These are phyloP conservation scores for Peziza echinospora DNA, from an alignment of 495 filamentous ascomycete genomes.

Conservation along the genomic window DNA sequence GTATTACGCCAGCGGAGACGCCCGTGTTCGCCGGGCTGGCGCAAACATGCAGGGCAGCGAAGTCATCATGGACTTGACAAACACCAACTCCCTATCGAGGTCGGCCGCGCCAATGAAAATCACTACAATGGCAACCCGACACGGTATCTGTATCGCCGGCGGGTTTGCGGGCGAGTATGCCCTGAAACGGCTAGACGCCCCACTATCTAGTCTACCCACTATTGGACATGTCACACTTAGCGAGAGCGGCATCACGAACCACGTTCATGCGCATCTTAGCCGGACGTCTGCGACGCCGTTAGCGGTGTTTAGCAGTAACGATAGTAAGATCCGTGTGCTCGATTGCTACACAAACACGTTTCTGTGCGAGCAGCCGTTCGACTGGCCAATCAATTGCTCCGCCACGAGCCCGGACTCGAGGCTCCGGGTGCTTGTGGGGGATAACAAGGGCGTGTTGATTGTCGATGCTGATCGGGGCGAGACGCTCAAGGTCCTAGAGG, in stretches of 20 bases:
- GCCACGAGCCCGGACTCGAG: constrained; percentile 58
- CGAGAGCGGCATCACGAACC: constrained; percentile 64
- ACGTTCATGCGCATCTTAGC: constrained; percentile 46
- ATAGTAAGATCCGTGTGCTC: constrained; percentile 50
- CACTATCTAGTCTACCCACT: constrained; percentile 25
- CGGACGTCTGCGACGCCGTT: constrained; percentile 39
- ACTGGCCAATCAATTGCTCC: constrained; percentile 63
- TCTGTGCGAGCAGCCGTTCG: constrained; percentile 35
- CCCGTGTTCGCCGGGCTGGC: constrained; percentile 34
- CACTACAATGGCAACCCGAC: constrained; percentile 46
- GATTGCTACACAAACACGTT: constrained; percentile 50
- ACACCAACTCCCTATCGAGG: constrained; percentile 28
- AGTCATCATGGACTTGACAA: constrained; percentile 33
- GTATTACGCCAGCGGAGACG: constrained; percentile 44
- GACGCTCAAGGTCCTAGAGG: constrained; percentile 33
- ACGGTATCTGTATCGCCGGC: constrained; percentile 54
- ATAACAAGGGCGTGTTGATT: constrained; percentile 35
- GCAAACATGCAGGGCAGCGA: constrained; percentile 24
- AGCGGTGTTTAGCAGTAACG: constrained; percentile 69
- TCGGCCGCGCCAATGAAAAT: constrained; percentile 27
- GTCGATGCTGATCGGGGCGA: constrained; percentile 42
- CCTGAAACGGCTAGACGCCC: constrained; percentile 33
- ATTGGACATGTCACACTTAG: constrained; percentile 45
- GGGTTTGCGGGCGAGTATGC: constrained; percentile 68
- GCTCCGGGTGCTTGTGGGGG: constrained; percentile 57